Conservation (phyloP, 768 basidiomycete species). For the Termitomyces sp. region DNA sequence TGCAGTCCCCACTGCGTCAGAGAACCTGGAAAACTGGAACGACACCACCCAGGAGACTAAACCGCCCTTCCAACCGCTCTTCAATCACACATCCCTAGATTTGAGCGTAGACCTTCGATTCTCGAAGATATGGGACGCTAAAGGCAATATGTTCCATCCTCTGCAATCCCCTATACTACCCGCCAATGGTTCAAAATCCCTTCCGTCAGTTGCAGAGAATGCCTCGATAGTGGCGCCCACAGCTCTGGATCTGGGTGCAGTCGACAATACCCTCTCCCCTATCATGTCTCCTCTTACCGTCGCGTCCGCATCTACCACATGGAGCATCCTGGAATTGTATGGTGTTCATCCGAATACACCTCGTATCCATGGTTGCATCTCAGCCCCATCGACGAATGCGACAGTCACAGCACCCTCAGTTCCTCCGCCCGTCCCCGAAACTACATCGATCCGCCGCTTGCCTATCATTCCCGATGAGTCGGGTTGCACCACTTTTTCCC, state of each 20-base stretch:
- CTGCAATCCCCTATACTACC: slow-evolving; percentile 7
- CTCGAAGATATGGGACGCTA: slow-evolving; percentile 13
- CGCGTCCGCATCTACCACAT: slow-evolving; percentile 19
- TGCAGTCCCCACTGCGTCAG: background rate
- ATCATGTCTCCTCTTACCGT: slow-evolving; percentile 10
- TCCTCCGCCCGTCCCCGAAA: background rate
- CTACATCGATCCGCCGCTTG: slow-evolving; percentile 11
- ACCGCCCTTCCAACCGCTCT: slow-evolving; percentile 7
- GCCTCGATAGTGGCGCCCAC: slow-evolving; percentile 1
- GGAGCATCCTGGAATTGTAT: slow-evolving; percentile 21
- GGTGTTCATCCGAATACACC: slow-evolving; percentile 13
- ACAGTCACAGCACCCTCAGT: background rate
- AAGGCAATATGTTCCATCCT: slow-evolving; percentile 12
- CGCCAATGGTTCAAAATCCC: background rate
- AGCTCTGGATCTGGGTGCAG: slow-evolving; percentile 6
- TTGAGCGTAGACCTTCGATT: slow-evolving; percentile 14
- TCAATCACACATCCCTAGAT: slow-evolving; percentile 9
- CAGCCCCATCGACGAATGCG: background rate
- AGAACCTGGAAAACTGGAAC: slow-evolving; percentile 8
- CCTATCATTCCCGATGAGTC: slow-evolving; percentile 15
- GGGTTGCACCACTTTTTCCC: background rate
- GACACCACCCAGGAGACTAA: slow-evolving; percentile 6
- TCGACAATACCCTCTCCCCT: slow-evolving; percentile 6
- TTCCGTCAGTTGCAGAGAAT: background rate
- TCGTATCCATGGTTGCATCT: slow-evolving; percentile 2